These are phyloP conservation scores for Alnus rubra DNA, from an alignment of 306 rosid species.

Conservation along the genomic window DNA sequence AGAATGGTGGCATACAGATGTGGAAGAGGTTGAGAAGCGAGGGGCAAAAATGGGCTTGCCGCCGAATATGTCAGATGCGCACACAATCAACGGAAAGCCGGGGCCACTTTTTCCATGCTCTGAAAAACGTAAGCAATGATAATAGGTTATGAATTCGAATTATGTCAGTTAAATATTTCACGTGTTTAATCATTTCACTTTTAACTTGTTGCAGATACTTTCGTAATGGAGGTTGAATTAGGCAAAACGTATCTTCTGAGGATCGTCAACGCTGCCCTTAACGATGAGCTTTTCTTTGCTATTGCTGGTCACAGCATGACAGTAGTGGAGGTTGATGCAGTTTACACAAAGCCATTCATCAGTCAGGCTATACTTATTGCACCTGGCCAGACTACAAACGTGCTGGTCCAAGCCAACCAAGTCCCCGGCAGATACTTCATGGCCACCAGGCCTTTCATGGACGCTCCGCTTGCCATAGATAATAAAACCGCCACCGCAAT, in stretches of 20 bases:
- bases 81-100: slow-evolving; percentile 90
- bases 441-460: slow-evolving; percentile 69
- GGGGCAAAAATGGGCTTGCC: slow-evolving; percentile 72
- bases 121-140: slow-evolving; percentile 62
- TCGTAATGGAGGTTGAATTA: slow-evolving; percentile 67
- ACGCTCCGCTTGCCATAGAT: slow-evolving; percentile 65
- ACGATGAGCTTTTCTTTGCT: slow-evolving; percentile 78
- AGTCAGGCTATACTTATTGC: slow-evolving; percentile 68
- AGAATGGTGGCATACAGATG: slow-evolving; percentile 87
- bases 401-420: slow-evolving; percentile 64
- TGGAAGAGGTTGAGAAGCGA: slow-evolving; percentile 66
- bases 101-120: slow-evolving; percentile 92
- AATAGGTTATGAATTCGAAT: no score
- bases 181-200: no score
- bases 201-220: slow-evolving; percentile 53
- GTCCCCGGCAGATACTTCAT: slow-evolving; percentile 65
- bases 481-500: slow-evolving; percentile 79
- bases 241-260: slow-evolving; percentile 75
- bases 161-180: no score
- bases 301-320: slow-evolving; percentile 73
- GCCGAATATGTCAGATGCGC: slow-evolving; percentile 88
- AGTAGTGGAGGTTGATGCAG: slow-evolving; percentile 91
- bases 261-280: slow-evolving; percentile 65
- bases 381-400: slow-evolving; percentile 93
- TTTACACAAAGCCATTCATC: slow-evolving; percentile 76